Evolutionary conservation across 352 stramenopile species (phyloP).

Genomic region (Globisporangium lucens): DNA sequence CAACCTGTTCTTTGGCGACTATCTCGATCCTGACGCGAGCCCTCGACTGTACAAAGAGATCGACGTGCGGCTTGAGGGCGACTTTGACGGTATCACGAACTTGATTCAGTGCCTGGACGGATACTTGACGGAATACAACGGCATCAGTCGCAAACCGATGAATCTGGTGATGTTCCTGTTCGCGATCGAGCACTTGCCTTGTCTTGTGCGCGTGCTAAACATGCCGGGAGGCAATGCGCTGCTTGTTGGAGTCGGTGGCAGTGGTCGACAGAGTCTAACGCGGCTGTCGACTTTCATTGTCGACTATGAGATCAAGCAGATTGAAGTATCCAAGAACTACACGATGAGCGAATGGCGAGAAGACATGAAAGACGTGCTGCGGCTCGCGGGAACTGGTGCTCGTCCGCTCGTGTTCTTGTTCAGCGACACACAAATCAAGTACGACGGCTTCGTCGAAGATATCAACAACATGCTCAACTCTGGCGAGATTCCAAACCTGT

Average conservation of each 20-base stretch:
- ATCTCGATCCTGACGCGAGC: slow-evolving; percentile 75
- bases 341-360: slow-evolving; percentile 93
- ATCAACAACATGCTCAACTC: slow-evolving; percentile 97
- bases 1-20: slow-evolving; percentile 94
- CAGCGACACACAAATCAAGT: slow-evolving; percentile 95
- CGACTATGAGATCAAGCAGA: slow-evolving; percentile 91
- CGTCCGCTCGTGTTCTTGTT: slow-evolving; percentile 93
- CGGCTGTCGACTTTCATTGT: slow-evolving; percentile 92
- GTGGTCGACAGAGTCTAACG: slow-evolving; percentile 90
- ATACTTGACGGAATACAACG: slow-evolving; percentile 92
- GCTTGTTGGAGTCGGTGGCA: slow-evolving; percentile 92
- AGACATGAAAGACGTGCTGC: slow-evolving; percentile 93
- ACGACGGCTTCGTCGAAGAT: slow-evolving; percentile 95
- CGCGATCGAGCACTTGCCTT: slow-evolving; percentile 93
- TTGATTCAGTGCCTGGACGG: slow-evolving; percentile 86
- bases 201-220: slow-evolving; percentile 91
- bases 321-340: slow-evolving; percentile 96
- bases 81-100: slow-evolving; percentile 75
- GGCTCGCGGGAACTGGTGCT: slow-evolving; percentile 81
- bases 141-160: slow-evolving; percentile 92
- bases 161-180: slow-evolving; percentile 97
- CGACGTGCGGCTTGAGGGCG: slow-evolving; percentile 56
- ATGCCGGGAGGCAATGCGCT: slow-evolving; percentile 94
- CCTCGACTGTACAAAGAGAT: slow-evolving; percentile 81
- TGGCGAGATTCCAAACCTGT: slow-evolving; percentile 94